phyloP scores from a whole-genome alignment of 768 basidiomycete species.

The Saitozyma podzolica region DNA sequence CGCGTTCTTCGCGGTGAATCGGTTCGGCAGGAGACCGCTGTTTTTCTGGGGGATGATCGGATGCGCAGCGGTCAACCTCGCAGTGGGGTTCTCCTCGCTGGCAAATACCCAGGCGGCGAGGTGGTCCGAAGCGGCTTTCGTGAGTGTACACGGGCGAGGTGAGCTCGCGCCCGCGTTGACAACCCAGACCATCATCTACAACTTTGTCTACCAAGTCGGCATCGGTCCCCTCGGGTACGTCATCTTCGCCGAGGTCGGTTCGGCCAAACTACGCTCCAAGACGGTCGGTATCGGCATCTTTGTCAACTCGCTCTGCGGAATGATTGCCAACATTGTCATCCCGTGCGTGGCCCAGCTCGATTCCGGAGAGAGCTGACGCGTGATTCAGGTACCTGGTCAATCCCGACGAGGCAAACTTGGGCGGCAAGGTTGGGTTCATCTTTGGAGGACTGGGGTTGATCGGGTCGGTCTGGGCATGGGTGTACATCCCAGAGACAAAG shows the following conservation, averaged over 20 bases:
- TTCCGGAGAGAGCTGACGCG: no score
- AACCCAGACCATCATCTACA: background rate
- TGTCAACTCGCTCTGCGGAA: background rate
- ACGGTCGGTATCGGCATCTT: slow-evolving; percentile 12
- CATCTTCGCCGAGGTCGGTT: slow-evolving; percentile 15
- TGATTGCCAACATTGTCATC: background rate
- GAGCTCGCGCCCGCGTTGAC: no score
- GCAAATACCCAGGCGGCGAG: slow-evolving; percentile 13
- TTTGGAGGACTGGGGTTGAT: no score
- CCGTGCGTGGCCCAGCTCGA: no score
- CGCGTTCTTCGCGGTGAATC: slow-evolving; percentile 6
- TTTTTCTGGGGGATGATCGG: slow-evolving; percentile 17
- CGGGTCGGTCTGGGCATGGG: no score
- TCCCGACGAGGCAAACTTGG: no score
- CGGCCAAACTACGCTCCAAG: slow-evolving; percentile 12
- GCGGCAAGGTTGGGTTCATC: no score
- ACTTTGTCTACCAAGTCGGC: background rate
- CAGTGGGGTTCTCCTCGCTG: slow-evolving; percentile 16
- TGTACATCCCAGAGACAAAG: no score
- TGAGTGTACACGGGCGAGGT: background rate
- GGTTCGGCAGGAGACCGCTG: background rate
- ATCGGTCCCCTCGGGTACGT: slow-evolving; percentile 13
- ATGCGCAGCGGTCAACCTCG: slow-evolving; percentile 19
- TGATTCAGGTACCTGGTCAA: no score
- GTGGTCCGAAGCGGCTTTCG: slow-evolving; percentile 26